A percentile compares a stretch with the other conserved stretches of the same genome.
Conservation (phyloP, 805 yeast species). For the Brettanomyces nanus region DNA sequence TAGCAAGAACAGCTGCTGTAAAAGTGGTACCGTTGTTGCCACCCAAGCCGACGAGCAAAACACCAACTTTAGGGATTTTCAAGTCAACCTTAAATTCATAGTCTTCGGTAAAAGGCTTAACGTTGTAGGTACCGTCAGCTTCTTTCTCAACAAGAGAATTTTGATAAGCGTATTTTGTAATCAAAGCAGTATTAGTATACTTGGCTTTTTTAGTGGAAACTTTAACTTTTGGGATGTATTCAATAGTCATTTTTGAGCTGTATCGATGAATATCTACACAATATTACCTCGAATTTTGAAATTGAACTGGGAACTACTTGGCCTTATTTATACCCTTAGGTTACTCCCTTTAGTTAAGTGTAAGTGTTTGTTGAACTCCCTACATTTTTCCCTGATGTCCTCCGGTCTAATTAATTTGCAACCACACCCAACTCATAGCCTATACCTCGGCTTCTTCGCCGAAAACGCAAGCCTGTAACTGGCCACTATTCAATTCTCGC, state of each 20-base stretch:
- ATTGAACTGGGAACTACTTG: too few relatives aligned
- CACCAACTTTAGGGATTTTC: constrained; percentile 76
- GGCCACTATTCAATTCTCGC: too few relatives aligned
- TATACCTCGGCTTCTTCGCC: too few relatives aligned
- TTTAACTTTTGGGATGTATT: constrained; percentile 35
- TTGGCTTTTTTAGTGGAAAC: constrained; percentile 48
- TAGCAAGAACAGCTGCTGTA: constrained; percentile 77
- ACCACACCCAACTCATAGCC: too few relatives aligned
- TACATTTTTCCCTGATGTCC: too few relatives aligned
- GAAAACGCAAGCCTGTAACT: too few relatives aligned
- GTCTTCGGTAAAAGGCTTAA: constrained; percentile 63
- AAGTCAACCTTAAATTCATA: constrained; percentile 84
- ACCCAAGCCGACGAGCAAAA: constrained; percentile 88
- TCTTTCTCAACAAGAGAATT: constrained; percentile 60
- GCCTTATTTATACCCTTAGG: too few relatives aligned
- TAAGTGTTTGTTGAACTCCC: too few relatives aligned
- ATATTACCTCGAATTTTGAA: too few relatives aligned
- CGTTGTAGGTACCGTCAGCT: constrained; percentile 44
- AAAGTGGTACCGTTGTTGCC: constrained; percentile 96
- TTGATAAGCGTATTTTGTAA: constrained; percentile 62
- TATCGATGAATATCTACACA: too few relatives aligned
- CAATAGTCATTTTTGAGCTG: constrained; percentile 26
- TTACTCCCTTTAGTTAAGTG: too few relatives aligned
- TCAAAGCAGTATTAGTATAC: constrained; percentile 42
- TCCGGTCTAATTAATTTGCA: too few relatives aligned